These are phyloP conservation scores for Acanthamoeba lenticulata DNA, from an alignment of 208 protist genomes.

Conservation along the genomic window DNA sequence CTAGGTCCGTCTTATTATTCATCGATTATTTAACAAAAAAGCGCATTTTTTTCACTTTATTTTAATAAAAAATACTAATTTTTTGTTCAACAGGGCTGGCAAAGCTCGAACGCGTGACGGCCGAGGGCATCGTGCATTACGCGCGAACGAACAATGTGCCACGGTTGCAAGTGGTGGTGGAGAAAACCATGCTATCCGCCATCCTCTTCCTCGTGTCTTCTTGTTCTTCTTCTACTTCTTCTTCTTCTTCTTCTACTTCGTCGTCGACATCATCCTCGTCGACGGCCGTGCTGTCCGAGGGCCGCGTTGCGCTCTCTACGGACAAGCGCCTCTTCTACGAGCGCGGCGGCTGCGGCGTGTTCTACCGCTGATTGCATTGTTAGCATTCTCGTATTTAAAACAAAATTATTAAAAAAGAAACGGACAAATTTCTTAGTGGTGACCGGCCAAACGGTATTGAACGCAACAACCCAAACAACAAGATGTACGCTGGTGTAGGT, in stretches of 20 bases:
- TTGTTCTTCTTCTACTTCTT: too few relatives aligned
- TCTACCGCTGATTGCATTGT: neutral
- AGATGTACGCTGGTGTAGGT: neutral
- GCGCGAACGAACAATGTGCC: neutral
- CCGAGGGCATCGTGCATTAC: conserved; percentile 7
- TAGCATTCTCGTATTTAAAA: too few relatives aligned
- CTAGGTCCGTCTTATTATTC: neutral
- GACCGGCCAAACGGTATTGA: neutral
- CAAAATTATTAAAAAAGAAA: neutral
- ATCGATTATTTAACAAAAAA: too few relatives aligned
- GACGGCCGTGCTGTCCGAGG: neutral
- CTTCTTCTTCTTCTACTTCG: too few relatives aligned
- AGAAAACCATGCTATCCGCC: neutral
- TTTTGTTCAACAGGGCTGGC: neutral
- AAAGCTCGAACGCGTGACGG: neutral
- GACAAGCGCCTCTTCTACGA: conserved; percentile 54
- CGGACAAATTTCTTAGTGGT: neutral
- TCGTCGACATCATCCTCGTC: too few relatives aligned
- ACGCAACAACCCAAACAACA: neutral
- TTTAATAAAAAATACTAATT: too few relatives aligned
- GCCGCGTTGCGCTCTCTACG: neutral
- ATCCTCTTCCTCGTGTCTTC: neutral
- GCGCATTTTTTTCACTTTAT: neutral
- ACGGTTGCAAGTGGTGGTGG: neutral
- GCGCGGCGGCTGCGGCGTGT: neutral